These are phyloP conservation scores for Botrytis hyacinthi DNA, from an alignment of 2,329 filamentous ascomycete species.

Conservation along the genomic window DNA sequence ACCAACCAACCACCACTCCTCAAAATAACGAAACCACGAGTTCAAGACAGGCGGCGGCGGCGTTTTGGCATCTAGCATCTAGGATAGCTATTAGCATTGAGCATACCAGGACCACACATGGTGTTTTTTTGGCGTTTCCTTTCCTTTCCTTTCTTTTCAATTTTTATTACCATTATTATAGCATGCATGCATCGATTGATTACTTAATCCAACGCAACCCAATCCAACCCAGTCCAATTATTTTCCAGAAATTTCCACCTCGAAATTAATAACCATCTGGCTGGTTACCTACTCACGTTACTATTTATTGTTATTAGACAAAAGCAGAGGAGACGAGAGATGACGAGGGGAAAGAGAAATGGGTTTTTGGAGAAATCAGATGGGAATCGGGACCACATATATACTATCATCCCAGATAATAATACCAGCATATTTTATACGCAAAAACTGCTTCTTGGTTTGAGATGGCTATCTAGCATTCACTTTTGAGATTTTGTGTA, in stretches of 20 bases:
- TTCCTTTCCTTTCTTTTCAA: background rate
- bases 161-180: background rate
- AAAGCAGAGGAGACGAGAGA: too few relatives aligned
- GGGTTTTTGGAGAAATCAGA: too few relatives aligned
- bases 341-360: too few relatives aligned
- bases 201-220: background rate
- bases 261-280: too few relatives aligned
- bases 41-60: background rate
- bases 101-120: background rate
- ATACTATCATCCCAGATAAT: background rate
- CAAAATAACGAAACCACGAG: slow-evolving; percentile 10
- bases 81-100: background rate
- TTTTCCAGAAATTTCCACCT: too few relatives aligned
- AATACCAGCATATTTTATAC: background rate
- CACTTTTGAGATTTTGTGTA: background rate
- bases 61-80: background rate
- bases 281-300: too few relatives aligned
- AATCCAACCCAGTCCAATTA: background rate
- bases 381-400: background rate
- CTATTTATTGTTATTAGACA: too few relatives aligned
- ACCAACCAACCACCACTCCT: background rate
- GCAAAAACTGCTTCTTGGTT: background rate
- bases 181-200: background rate
- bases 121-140: background rate
- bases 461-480: background rate